phyloP scores from a whole-genome alignment of 2,329 filamentous ascomycete genomes.

The Aspergillus sp. region DNA sequence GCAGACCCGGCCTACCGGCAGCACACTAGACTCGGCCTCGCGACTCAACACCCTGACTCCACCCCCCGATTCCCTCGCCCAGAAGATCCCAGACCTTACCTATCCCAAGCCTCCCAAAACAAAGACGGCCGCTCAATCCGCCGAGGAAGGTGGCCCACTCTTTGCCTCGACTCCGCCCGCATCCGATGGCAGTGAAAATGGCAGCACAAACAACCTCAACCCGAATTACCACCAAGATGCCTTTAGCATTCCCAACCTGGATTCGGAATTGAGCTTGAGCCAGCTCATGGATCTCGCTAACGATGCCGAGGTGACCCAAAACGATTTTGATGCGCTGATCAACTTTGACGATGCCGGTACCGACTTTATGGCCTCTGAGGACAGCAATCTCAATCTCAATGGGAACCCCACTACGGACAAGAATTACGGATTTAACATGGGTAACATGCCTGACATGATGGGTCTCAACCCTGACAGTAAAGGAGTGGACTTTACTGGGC shows the following conservation, averaged over 20 bases:
- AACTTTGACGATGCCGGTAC: constrained; percentile 40
- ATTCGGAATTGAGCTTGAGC: constrained; percentile 33
- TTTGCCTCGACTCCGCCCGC: constrained; percentile 39
- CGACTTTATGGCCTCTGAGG: constrained; percentile 28
- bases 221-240: constrained; percentile 21
- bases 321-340: constrained; percentile 43
- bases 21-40: constrained; percentile 10
- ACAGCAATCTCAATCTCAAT: constrained; percentile 13
- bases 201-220: constrained; percentile 35
- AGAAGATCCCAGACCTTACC: constrained; percentile 35
- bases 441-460: constrained; percentile 13
- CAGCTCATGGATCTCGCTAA: constrained; percentile 41
- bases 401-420: constrained; percentile 2
- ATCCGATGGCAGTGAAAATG: constrained; percentile 40
- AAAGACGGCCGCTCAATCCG: constrained; percentile 10
- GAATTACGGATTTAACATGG: not conserved
- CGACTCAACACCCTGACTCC: constrained; percentile 34
- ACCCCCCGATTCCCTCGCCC: constrained; percentile 35
- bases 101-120: constrained; percentile 24
- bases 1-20: constrained; percentile 11
- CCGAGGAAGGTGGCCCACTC: constrained; percentile 18
- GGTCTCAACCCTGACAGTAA: constrained; percentile 12
- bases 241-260: constrained; percentile 24
- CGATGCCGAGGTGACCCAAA: constrained; percentile 40
- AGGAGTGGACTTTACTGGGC: constrained; percentile 4